Evolutionary conservation across 2,329 filamentous ascomycete genomes (phyloP).

Genomic region (Hypoxylon sp.): DNA sequence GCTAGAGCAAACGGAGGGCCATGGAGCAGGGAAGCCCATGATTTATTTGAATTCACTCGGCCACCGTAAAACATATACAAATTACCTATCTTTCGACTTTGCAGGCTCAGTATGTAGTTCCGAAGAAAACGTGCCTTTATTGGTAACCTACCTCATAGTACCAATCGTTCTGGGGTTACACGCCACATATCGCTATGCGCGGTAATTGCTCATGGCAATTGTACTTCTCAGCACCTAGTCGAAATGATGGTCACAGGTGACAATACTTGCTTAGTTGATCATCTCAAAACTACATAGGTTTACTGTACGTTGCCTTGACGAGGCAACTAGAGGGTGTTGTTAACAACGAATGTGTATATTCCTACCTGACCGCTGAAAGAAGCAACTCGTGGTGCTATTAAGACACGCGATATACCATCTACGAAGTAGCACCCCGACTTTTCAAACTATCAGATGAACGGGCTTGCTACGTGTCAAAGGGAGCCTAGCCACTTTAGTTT

Average conservation of each 20-base stretch:
- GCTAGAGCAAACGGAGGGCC: constrained; percentile 70
- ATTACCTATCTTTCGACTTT: constrained; percentile 4
- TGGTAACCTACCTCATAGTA: constrained; percentile 5
- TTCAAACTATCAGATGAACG: constrained; percentile 34
- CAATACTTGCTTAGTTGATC: constrained; percentile 1
- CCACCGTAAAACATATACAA: constrained; percentile 57
- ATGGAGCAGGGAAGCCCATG: constrained; percentile 78
- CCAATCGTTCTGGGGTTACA: constrained; percentile 3
- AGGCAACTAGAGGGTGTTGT: neutral
- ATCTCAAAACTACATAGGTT: neutral
- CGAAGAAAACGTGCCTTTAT: constrained; percentile 1
- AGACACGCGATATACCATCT: constrained; percentile 8
- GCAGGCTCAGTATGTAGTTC: constrained; percentile 1
- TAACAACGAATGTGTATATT: neutral
- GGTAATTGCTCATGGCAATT: constrained; percentile 17
- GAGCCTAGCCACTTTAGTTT: constrained; percentile 25
- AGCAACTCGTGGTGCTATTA: neutral
- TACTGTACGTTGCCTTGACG: neutral
- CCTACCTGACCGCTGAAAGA: constrained; percentile 3
- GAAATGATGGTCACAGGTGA: constrained; percentile 1
- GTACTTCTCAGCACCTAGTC: constrained; percentile 1
- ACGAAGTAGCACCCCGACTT: constrained; percentile 20
- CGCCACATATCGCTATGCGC: constrained; percentile 1
- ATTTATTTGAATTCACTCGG: constrained; percentile 74
- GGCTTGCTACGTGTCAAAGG: constrained; percentile 35